These are phyloP conservation scores for Ceratocystis harringtonii DNA, from an alignment of 2,329 filamentous ascomycete genomes.

Conservation along the genomic window DNA sequence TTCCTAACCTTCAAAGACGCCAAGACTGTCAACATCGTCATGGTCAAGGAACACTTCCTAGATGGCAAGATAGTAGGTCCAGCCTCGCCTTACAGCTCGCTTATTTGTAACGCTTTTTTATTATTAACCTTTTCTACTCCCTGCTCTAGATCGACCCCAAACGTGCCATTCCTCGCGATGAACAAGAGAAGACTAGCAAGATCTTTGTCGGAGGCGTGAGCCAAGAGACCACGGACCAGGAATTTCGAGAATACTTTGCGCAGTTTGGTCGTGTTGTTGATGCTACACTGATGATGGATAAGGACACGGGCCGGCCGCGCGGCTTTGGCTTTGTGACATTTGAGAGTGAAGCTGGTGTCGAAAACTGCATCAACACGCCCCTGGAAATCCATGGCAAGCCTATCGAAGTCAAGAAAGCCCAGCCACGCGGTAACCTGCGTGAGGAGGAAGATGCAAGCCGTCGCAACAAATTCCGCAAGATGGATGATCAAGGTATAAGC, in stretches of 20 bases:
- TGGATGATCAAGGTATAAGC: constrained; percentile 28
- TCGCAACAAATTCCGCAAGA: constrained; percentile 46
- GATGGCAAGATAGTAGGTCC: constrained; percentile 89
- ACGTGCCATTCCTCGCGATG: constrained; percentile 87
- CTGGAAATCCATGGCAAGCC: constrained; percentile 90
- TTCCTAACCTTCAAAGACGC: constrained; percentile 97
- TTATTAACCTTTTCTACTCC: background rate
- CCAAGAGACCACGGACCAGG: constrained; percentile 89
- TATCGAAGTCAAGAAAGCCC: constrained; percentile 96
- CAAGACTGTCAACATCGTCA: constrained; percentile 95
- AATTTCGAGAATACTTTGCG: constrained; percentile 93
- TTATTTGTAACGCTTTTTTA: too few relatives aligned
- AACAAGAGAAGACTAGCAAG: constrained; percentile 96
- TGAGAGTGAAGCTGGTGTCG: constrained; percentile 87
- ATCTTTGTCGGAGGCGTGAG: constrained; percentile 97
- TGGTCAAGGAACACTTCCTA: constrained; percentile 98
- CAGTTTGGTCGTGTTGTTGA: constrained; percentile 94
- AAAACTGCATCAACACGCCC: constrained; percentile 69
- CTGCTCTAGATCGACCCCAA: constrained; percentile 78
- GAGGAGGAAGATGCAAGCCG: constrained; percentile 68
- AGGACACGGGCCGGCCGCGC: constrained; percentile 90
- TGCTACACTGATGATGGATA: constrained; percentile 99
- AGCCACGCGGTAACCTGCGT: constrained; percentile 83
- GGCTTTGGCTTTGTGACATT: constrained; percentile 98
- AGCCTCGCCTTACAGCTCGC: background rate